Evolutionary conservation across 2,329 filamentous ascomycete species (phyloP), one percentile per base, ranked within the genome.

Genomic region (Zelopaecilomyces penicillatus): DNA sequence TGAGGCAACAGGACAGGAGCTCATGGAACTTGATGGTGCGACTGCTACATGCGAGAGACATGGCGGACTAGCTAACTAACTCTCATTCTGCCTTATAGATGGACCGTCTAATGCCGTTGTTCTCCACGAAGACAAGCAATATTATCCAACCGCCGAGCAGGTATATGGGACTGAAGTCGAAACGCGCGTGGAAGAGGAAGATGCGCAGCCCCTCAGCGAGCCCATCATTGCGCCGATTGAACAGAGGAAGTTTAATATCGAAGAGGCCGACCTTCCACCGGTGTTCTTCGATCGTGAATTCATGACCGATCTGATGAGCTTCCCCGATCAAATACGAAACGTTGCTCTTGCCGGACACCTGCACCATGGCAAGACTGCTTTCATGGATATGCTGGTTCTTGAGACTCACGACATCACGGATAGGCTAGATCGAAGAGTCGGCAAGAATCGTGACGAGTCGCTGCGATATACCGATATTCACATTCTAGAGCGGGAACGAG

Each of bases 121-220:
- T 46, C 78, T 98, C 38, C 93, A 98, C 68, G 93, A 98, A 73
- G 93, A 98, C 70, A 98, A 98, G 66, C 93, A 97, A 64, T 98
- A 98, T 67, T 98, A 98, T 62, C 93, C 93, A 30, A 95, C 90
- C n/a, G 93, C 93, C 45, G 83, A 91, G 61, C 93, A 98, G 65
- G 83, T 95, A 36, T 98, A 97, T 63, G 93, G 93, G 42, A 77
- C 82, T 56, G 90, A 93, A 67, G 93, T 98, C 57, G 93, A 98
- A 68, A 93, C 91, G 2, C 70, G 95, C 65, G 91, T 98, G 33
- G 87, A 97, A 61, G 93, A 98, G 65, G 93, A 97, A 69, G 93
- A 98, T 71, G 86, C 90, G 48, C 93, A 98, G 64, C 86, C 90
- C 39, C 76, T 98, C 50, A 82, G 87, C 30, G 82, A 96, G 58